Base-by-base conservation (phyloP, 129 eudicot species). In the Silybum marianum region DNA sequence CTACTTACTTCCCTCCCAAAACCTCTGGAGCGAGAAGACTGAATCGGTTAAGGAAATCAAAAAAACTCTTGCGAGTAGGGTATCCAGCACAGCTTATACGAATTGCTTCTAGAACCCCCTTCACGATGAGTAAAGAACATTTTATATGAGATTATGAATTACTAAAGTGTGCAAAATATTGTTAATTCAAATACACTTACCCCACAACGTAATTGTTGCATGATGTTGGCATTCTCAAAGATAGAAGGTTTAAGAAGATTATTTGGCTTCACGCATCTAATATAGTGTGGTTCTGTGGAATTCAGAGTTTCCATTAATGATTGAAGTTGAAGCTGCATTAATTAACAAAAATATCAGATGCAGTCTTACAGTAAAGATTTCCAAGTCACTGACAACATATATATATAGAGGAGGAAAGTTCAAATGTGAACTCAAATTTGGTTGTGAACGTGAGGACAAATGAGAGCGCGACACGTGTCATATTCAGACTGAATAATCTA, bases 91-190 rank as follows among this genome's bases (percentile, higher is more conserved):
- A 89, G 82, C 99, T 95, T 81, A 95, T 95, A 87, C 98, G 94
- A 78, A 95, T 95, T 84, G 99, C 99, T 84, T 95, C 99, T 68
- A 95, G 85, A 84, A 95, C 99, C 81, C 99, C 99, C 99, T 95
- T 84, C 81, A 84, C 77, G 77, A 80, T 73, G 71, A 79, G 73
- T 78, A 68, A 80, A 87, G 69, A 83, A 6, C 69, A 58, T 7
- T 67, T 21, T 74, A 72, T 54, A 76, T 84, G 78, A 66, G 84
- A 80, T 21, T 40, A 71, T 2, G 10, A 10, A 71, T 46, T 65
- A 80, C 63, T 30, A 39, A 72, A 42, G 70, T n/a, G 30, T 75
- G 28, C n/a, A 62, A 42, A 66, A 76, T 7, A 40, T 65, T 68
- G 19, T 22, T 51, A 76, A 22, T 24, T 73, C 28, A 25, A 78